Evolutionary conservation across 2,329 filamentous ascomycete species (phyloP).

Genomic region (Botrytis paeoniae): DNA sequence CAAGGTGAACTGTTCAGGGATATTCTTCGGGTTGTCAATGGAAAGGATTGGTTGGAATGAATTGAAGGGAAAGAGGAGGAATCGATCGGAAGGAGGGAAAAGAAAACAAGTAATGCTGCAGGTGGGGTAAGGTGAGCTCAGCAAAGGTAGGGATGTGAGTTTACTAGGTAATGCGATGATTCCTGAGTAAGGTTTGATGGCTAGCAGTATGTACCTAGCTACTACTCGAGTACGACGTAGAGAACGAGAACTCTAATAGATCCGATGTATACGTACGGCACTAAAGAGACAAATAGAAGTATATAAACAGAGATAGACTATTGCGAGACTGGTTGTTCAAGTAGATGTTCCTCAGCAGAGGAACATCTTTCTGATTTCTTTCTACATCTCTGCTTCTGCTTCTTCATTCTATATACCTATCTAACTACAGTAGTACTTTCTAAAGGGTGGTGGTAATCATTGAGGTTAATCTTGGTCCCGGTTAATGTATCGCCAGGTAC

Average conservation of each 20-base stretch:
- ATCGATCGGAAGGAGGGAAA: conserved; percentile 8
- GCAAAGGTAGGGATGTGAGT: not conserved
- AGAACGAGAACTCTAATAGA: not conserved
- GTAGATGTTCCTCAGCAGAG: not conserved
- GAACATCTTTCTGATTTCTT: not conserved
- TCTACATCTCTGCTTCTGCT: not conserved
- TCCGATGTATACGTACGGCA: no score
- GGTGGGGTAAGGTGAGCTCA: conserved; percentile 1
- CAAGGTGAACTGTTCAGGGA: not conserved
- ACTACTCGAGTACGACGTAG: no score
- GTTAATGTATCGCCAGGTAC: not conserved
- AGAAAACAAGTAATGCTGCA: not conserved
- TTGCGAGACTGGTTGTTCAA: not conserved
- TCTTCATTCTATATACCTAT: not conserved
- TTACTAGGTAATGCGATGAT: not conserved
- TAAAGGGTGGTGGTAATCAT: not conserved
- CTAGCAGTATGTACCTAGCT: not conserved
- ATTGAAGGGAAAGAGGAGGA: conserved; percentile 11
- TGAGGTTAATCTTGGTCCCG: not conserved
- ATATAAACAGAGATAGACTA: not conserved
- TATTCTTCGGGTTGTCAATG: not conserved
- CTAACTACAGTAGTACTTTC: not conserved
- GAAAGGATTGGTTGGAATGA: not conserved
- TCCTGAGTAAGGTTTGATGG: not conserved
- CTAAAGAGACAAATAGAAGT: no score